These are phyloP conservation scores for Aquilaria yunnanensis DNA, from an alignment of 345 rosid species.

Conservation along the genomic window DNA sequence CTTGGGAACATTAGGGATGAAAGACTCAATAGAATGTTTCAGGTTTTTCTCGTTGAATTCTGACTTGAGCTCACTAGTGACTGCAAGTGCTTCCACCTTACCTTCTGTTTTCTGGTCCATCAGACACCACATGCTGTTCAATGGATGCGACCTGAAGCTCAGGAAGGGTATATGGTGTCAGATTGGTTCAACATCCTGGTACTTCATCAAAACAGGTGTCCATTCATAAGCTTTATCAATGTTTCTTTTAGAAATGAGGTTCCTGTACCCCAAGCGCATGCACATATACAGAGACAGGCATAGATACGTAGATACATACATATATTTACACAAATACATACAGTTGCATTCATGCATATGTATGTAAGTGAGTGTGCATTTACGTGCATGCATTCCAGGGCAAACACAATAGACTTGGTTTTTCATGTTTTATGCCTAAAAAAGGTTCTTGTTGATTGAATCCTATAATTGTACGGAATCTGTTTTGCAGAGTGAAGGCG, in stretches of 20 bases:
- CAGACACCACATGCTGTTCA: constrained; percentile 98
- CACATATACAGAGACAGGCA: too few relatives aligned
- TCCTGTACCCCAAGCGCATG: neutral
- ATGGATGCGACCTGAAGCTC: constrained; percentile 99
- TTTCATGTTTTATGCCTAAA: neutral
- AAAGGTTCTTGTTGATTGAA: neutral
- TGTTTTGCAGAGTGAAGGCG: constrained; percentile 70
- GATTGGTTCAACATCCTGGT: constrained; percentile 98
- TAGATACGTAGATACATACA: too few relatives aligned
- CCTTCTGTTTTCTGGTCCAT: constrained; percentile 11
- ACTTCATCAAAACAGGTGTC: constrained; percentile 96
- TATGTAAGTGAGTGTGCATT: neutral
- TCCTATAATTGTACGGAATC: constrained; percentile 3
- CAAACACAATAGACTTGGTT: too few relatives aligned
- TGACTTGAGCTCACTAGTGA: constrained; percentile 13
- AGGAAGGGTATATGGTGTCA: constrained; percentile 71
- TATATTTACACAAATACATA: too few relatives aligned
- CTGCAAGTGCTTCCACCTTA: constrained; percentile 11
- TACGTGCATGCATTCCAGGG: neutral
- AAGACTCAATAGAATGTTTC: constrained; percentile 96
- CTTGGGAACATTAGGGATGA: constrained; percentile 98
- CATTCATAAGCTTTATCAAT: too few relatives aligned
- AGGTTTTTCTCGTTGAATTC: constrained; percentile 36
- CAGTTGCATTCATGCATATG: too few relatives aligned
- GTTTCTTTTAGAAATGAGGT: constrained; percentile 6